phyloP scores from a whole-genome alignment of 1,284 basidiomycete genomes.

The Ustilago trichophora region DNA sequence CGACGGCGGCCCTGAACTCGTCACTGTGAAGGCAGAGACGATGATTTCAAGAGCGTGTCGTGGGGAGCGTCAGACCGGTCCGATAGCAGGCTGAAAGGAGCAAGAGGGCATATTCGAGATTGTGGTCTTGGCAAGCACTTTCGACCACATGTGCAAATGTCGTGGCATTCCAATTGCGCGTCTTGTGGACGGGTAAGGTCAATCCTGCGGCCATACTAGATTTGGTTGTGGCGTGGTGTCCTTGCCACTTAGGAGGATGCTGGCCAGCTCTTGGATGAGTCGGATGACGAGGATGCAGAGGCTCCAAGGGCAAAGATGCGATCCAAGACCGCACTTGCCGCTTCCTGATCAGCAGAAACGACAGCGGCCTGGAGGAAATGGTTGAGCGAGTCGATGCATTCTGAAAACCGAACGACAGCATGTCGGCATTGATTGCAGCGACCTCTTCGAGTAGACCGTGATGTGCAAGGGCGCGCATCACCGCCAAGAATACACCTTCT shows the following conservation, averaged over 20 bases:
- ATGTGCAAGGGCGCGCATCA: slow-evolving; percentile 35
- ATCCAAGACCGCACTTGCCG: slow-evolving; percentile 18
- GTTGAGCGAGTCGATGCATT: slow-evolving; percentile 45
- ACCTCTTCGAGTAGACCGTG: slow-evolving; percentile 38
- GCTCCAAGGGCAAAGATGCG: slow-evolving; percentile 17
- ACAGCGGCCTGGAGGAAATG: slow-evolving; percentile 41
- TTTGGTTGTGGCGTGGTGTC: background rate
- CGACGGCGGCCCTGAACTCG: slow-evolving; percentile 46
- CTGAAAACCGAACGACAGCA: slow-evolving; percentile 28
- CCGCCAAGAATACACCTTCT: slow-evolving; percentile 29
- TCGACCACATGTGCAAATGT: slow-evolving; percentile 48
- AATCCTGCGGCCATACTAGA: background rate
- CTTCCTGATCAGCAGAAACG: slow-evolving; percentile 19
- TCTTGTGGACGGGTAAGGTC: slow-evolving; percentile 14
- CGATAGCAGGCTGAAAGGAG: slow-evolving; percentile 38
- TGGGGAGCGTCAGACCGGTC: slow-evolving; percentile 16
- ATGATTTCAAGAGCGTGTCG: slow-evolving; percentile 21
- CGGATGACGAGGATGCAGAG: background rate
- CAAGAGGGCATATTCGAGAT: slow-evolving; percentile 47
- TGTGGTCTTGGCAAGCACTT: slow-evolving; percentile 36
- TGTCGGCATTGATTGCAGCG: slow-evolving; percentile 39
- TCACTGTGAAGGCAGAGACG: slow-evolving; percentile 22
- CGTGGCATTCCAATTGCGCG: slow-evolving; percentile 45
- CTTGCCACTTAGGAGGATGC: slow-evolving; percentile 4
- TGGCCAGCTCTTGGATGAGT: slow-evolving; percentile 11